Conservation (phyloP, 306 rosid genomes). For the Vigna unguiculata region DNA sequence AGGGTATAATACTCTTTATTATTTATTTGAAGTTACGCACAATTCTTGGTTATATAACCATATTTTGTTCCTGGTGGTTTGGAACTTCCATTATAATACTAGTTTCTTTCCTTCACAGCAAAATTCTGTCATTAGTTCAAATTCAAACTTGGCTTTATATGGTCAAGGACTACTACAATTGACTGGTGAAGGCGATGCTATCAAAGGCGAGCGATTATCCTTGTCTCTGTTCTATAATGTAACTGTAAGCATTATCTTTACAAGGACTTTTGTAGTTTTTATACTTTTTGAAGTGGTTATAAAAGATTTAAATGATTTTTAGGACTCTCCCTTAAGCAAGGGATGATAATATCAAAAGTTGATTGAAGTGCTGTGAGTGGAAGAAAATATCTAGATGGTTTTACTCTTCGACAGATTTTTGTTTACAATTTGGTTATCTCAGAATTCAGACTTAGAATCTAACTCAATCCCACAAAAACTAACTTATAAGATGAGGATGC, state of each 20-base stretch:
- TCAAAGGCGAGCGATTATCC: conserved; percentile 91
- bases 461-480: not conserved
- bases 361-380: conserved; percentile 17
- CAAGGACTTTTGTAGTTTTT: conserved; percentile 28
- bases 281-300: conserved; percentile 10
- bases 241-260: conserved; percentile 71
- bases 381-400: conserved; percentile 26
- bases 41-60: conserved; percentile 28
- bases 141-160: conserved; percentile 90
- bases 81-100: conserved; percentile 42
- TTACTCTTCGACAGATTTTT: conserved; percentile 28
- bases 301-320: conserved; percentile 21
- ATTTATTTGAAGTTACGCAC: conserved; percentile 39
- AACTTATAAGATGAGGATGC: not conserved
- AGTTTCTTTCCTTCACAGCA: conserved; percentile 70
- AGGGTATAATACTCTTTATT: conserved; percentile 65
- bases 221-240: conserved; percentile 98
- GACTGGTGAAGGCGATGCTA: conserved; percentile 91
- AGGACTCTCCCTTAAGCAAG: conserved; percentile 33
- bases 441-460: not conserved
- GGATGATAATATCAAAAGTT: conserved; percentile 36
- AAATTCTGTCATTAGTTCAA: conserved; percentile 85
- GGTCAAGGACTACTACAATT: conserved; percentile 94
- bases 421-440: not conserved
- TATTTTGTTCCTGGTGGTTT: conserved; percentile 40